Evolutionary conservation across 208 protist species (phyloP).

Genomic region (Leishmania mexicana): DNA sequence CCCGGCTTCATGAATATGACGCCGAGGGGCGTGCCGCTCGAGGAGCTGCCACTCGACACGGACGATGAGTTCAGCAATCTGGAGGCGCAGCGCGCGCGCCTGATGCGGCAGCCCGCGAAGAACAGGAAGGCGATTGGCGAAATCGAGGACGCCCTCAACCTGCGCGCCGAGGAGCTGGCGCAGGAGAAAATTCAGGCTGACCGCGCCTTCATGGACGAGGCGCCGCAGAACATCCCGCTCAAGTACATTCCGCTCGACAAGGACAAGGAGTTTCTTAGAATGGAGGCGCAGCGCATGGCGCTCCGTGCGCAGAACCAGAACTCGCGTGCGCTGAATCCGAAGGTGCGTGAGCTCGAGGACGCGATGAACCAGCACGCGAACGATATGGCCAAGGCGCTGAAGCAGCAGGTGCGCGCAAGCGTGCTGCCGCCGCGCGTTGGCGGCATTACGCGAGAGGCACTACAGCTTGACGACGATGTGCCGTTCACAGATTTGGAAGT

Average conservation of each 20-base stretch:
- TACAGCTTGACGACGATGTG: conserved; percentile 75
- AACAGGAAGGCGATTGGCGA: conserved; percentile 60
- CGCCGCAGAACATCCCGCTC: conserved; percentile 60
- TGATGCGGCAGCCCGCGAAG: conserved; percentile 61
- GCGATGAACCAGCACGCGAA: conserved; percentile 69
- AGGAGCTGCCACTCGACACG: conserved; percentile 71
- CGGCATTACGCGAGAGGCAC: conserved; percentile 57
- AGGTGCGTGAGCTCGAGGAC: conserved; percentile 58
- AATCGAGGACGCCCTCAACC: conserved; percentile 62
- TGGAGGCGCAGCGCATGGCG: conserved; percentile 64
- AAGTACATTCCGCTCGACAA: conserved; percentile 70
- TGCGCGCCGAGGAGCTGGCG: conserved; percentile 71
- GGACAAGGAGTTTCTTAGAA: conserved; percentile 60
- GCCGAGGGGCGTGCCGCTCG: conserved; percentile 53
- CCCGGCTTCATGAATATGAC: conserved; percentile 51
- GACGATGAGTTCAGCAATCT: conserved; percentile 69
- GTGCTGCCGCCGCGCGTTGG: conserved; percentile 42
- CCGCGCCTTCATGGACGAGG: conserved; percentile 68
- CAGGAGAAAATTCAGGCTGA: conserved; percentile 68
- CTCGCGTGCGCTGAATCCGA: conserved; percentile 34
- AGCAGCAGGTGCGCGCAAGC: conserved; percentile 41
- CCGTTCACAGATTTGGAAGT: conserved; percentile 73
- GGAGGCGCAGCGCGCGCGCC: conserved; percentile 66
- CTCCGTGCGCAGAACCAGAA: conserved; percentile 46
- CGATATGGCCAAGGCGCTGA: conserved; percentile 54